Percentiles rank a stretch among this genome's conserved stretches.
phyloP scores from a whole-genome alignment of 306 rosid genomes.

The Cucurbita pepo region DNA sequence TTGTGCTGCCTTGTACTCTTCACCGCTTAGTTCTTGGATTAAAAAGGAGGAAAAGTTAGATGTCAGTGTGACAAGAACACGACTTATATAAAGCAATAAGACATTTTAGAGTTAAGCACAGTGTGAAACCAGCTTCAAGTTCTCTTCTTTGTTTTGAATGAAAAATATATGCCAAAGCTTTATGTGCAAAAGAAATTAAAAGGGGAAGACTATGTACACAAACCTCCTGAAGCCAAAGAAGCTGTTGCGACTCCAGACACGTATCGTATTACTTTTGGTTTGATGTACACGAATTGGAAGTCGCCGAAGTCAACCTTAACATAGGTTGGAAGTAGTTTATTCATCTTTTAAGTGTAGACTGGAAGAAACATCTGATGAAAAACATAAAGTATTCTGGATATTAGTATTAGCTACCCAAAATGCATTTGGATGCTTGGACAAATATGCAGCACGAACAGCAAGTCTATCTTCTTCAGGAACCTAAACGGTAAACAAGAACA shows the following conservation, averaged over 20 bases:
- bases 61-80: not conserved
- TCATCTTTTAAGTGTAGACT: not conserved
- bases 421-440: slow-evolving; percentile 77
- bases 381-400: not conserved
- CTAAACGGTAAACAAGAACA: slow-evolving; percentile 20
- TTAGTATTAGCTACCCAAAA: slow-evolving; percentile 55
- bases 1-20: slow-evolving; percentile 61
- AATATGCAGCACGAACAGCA: slow-evolving; percentile 60
- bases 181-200: not conserved
- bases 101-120: not conserved
- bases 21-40: slow-evolving; percentile 17
- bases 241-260: slow-evolving; percentile 96
- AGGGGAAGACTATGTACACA: slow-evolving; percentile 13
- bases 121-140: not conserved
- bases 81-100: not conserved
- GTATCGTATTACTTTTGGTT: slow-evolving; percentile 57
- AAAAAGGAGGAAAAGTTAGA: not conserved
- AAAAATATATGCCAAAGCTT: not conserved
- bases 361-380: not conserved
- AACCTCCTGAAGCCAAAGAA: slow-evolving; percentile 91
- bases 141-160: not conserved
- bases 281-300: slow-evolving; percentile 69
- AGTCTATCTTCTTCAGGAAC: slow-evolving; percentile 54
- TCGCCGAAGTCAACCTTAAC: slow-evolving; percentile 98
- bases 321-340: slow-evolving; percentile 8